Conservation (phyloP, 305 asterid genomes). For the Plantago coronopus region DNA sequence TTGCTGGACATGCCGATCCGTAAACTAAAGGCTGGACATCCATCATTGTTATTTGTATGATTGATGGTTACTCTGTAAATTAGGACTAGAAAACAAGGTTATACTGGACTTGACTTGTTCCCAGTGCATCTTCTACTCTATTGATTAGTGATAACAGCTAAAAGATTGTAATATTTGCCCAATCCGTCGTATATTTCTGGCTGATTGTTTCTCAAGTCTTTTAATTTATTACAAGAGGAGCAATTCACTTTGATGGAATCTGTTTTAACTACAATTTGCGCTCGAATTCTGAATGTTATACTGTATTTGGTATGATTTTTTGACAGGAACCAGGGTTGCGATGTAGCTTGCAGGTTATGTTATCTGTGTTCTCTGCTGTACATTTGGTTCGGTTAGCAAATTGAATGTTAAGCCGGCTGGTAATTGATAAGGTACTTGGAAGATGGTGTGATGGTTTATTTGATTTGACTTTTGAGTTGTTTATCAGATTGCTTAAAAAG, state of each 20-base stretch:
- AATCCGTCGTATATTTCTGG: constrained; percentile 19
- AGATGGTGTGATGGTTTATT: too few species aligned
- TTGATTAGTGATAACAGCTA: constrained; percentile 20
- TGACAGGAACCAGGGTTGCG: too few species aligned
- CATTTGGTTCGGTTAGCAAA: not conserved
- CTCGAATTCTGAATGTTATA: too few species aligned
- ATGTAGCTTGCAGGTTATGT: too few species aligned
- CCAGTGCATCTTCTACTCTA: constrained; percentile 17
- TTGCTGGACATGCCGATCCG: constrained; percentile 64
- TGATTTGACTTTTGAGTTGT: too few species aligned
- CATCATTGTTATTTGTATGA: constrained; percentile 28
- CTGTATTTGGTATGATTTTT: too few species aligned
- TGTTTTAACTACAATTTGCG: too few species aligned
- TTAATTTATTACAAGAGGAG: not conserved
- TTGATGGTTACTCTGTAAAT: constrained; percentile 30
- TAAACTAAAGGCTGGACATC: constrained; percentile 19
- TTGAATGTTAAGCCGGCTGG: not conserved
- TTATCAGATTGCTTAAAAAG: too few species aligned
- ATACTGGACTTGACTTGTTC: constrained; percentile 24
- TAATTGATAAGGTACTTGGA: too few species aligned
- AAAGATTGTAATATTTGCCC: constrained; percentile 19
- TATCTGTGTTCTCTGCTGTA: too few species aligned
- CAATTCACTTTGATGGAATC: too few species aligned
- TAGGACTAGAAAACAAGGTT: constrained; percentile 32
- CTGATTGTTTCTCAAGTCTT: constrained; percentile 15